Evolutionary conservation across 2,329 filamentous ascomycete genomes (phyloP).

Genomic region (Verticillium isaacii): DNA sequence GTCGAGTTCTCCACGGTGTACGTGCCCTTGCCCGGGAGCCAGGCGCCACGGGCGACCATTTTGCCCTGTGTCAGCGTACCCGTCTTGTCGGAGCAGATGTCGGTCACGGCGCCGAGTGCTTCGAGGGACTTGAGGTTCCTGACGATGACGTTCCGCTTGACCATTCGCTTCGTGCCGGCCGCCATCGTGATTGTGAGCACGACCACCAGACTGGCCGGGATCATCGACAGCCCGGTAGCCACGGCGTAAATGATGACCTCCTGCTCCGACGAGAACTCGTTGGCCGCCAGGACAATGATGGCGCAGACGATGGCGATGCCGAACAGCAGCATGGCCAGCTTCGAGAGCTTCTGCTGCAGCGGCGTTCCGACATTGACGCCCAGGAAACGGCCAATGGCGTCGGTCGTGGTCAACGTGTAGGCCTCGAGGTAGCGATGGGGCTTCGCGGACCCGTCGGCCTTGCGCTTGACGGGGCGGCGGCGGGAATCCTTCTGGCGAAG

Average conservation of each 20-base stretch:
- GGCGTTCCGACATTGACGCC: slow-evolving; percentile 67
- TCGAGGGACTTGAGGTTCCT: slow-evolving; percentile 48
- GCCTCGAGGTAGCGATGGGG: slow-evolving; percentile 46
- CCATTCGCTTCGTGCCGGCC: slow-evolving; percentile 48
- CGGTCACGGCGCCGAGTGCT: slow-evolving; percentile 47
- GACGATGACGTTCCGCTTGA: slow-evolving; percentile 47
- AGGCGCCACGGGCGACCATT: slow-evolving; percentile 58
- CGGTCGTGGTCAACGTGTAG: slow-evolving; percentile 44
- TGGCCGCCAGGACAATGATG: slow-evolving; percentile 64
- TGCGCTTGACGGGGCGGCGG: slow-evolving; percentile 45
- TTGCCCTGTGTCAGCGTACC: slow-evolving; percentile 60
- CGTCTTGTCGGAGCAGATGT: slow-evolving; percentile 50
- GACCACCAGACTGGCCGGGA: slow-evolving; percentile 42
- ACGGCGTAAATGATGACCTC: slow-evolving; percentile 57
- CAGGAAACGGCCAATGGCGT: slow-evolving; percentile 58
- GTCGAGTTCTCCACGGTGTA: slow-evolving; percentile 51
- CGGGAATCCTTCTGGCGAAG: slow-evolving; percentile 47
- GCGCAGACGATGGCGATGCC: slow-evolving; percentile 63
- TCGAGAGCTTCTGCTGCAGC: slow-evolving; percentile 63
- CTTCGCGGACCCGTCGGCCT: slow-evolving; percentile 45
- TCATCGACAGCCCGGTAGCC: slow-evolving; percentile 43
- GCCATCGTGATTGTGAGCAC: slow-evolving; percentile 58
- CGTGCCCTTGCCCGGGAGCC: slow-evolving; percentile 53
- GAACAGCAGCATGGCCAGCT: slow-evolving; percentile 63
- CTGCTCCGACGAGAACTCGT: slow-evolving; percentile 45